Evolutionary conservation across 371 early-diverging fungal species (phyloP).

Genomic region (Funneliformis caledonium): DNA sequence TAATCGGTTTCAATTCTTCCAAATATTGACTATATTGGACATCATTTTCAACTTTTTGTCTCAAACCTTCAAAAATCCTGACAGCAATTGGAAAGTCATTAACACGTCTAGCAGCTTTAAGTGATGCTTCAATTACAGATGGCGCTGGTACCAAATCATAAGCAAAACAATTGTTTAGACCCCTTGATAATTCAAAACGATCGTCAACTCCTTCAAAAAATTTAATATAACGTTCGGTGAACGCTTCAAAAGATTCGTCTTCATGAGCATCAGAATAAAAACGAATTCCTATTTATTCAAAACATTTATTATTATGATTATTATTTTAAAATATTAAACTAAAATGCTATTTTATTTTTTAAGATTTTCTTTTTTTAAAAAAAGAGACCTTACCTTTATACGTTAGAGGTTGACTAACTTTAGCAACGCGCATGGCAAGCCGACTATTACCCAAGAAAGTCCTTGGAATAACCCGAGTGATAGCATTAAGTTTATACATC

Average conservation of each 20-base stretch:
- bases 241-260: slow-evolving; percentile 81
- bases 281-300: background rate
- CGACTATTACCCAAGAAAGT: background rate
- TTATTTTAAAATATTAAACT: background rate
- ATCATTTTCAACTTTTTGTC: slow-evolving; percentile 85
- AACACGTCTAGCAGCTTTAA: slow-evolving; percentile 89
- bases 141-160: slow-evolving; percentile 94
- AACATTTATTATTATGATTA: background rate
- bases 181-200: slow-evolving; percentile 95
- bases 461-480: background rate
- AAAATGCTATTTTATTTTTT: no score
- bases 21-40: slow-evolving; percentile 88
- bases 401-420: background rate
- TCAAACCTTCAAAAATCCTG: slow-evolving; percentile 91
- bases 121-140: slow-evolving; percentile 85
- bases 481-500: background rate
- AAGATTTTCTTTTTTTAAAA: no score
- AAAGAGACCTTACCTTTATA: background rate
- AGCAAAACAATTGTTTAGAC: slow-evolving; percentile 95
- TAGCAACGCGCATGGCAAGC: background rate
- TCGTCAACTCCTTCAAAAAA: slow-evolving; percentile 93
- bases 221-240: slow-evolving; percentile 80
- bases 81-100: slow-evolving; percentile 93
- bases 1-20: slow-evolving; percentile 82
- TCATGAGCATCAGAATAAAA: slow-evolving; percentile 69